phyloP scores from a whole-genome alignment of 352 stramenopile species.

The Globisporangium canariense region DNA sequence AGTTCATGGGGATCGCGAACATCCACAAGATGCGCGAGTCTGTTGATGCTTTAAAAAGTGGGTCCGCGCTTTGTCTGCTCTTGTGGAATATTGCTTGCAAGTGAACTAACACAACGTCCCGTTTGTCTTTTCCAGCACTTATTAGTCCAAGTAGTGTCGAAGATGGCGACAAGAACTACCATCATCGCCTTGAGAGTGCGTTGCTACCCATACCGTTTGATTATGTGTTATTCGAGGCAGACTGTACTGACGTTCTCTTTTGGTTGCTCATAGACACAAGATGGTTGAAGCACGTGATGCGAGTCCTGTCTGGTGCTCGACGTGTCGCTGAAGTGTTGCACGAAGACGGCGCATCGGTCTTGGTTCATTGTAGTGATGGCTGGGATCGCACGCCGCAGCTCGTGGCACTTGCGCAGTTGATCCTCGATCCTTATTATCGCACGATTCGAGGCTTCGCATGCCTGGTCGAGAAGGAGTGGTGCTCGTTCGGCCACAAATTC shows the following conservation, averaged over 20 bases:
- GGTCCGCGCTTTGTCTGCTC: slow-evolving; percentile 9
- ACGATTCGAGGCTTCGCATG: slow-evolving; percentile 82
- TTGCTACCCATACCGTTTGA: not conserved
- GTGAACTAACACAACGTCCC: slow-evolving; percentile 4
- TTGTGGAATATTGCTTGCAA: not conserved
- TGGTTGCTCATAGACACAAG: slow-evolving; percentile 74
- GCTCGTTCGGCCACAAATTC: slow-evolving; percentile 90
- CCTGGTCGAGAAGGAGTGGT: slow-evolving; percentile 87
- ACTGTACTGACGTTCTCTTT: not conserved
- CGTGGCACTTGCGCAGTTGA: slow-evolving; percentile 74
- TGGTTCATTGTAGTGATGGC: slow-evolving; percentile 83
- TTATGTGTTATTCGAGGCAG: not conserved
- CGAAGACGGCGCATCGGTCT: slow-evolving; percentile 76
- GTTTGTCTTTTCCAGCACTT: slow-evolving; percentile 36
- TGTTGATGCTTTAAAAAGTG: slow-evolving; percentile 83
- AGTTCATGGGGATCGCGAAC: slow-evolving; percentile 98
- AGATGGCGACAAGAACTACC: slow-evolving; percentile 87
- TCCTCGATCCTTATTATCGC: slow-evolving; percentile 85
- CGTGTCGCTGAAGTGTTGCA: slow-evolving; percentile 80
- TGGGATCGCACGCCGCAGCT: slow-evolving; percentile 88
- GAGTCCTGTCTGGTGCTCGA: slow-evolving; percentile 66
- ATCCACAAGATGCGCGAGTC: slow-evolving; percentile 98
- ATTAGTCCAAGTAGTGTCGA: slow-evolving; percentile 80
- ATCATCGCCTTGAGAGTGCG: slow-evolving; percentile 83
- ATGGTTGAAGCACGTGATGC: slow-evolving; percentile 96